Evolutionary conservation across 2,329 filamentous ascomycete species (phyloP).

Genomic region (Ophiostoma quercus): DNA sequence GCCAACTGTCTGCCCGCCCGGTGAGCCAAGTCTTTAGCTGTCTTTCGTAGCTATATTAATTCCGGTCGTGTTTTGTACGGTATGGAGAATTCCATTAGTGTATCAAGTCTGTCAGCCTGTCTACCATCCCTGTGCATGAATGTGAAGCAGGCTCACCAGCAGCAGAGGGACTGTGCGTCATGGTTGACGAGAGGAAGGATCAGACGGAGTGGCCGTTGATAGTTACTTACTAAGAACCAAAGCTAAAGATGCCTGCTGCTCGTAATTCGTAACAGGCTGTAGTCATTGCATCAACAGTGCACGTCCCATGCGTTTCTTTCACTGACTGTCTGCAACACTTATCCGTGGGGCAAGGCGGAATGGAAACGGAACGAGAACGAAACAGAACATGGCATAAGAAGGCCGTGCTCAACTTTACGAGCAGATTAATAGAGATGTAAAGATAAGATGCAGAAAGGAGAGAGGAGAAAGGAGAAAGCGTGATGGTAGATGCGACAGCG

Average conservation of each 20-base stretch:
- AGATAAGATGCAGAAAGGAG: background rate
- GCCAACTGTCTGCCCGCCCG: constrained; percentile 18
- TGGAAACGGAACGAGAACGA: background rate
- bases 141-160: background rate
- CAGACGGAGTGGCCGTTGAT: background rate
- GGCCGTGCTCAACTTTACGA: too few species aligned
- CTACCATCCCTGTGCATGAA: background rate
- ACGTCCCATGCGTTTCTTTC: background rate
- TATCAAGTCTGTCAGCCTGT: background rate
- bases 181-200: background rate
- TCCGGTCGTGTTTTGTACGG: background rate
- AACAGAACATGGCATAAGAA: background rate
- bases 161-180: background rate
- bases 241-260: background rate
- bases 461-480: background rate
- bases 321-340: background rate
- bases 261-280: background rate
- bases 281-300: background rate
- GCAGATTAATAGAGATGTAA: too few species aligned
- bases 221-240: background rate
- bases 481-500: background rate
- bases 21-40: background rate
- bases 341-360: background rate
- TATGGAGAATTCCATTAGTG: background rate
- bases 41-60: background rate